Conservation (phyloP, 2,329 filamentous ascomycete genomes). For the Nothomitra cinnamomea region DNA sequence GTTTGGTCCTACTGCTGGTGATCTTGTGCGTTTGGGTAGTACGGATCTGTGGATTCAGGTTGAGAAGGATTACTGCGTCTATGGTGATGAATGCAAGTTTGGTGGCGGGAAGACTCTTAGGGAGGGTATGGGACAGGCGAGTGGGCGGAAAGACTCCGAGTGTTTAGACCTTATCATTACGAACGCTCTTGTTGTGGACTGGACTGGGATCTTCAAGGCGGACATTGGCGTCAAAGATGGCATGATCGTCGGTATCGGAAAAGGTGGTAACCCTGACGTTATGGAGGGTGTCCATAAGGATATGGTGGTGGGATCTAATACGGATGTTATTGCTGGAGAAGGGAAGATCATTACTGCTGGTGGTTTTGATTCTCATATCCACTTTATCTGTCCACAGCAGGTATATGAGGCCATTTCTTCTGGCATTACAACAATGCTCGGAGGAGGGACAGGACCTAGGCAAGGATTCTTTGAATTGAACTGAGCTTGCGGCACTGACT, state of each 20-base stretch:
- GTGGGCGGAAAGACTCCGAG: conserved; percentile 53
- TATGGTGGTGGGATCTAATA: conserved; percentile 73
- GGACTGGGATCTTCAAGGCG: conserved; percentile 86
- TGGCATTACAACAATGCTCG: conserved; percentile 79
- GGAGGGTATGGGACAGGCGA: conserved; percentile 91
- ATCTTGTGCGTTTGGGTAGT: conserved; percentile 61
- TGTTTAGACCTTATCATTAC: conserved; percentile 72
- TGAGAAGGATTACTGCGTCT: conserved; percentile 67
- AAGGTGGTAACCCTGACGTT: conserved; percentile 91
- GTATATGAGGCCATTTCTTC: conserved; percentile 66
- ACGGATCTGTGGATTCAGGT: conserved; percentile 86
- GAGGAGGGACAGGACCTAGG: conserved; percentile 85
- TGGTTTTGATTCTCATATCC: conserved; percentile 78
- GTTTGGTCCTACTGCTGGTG: conserved; percentile 86
- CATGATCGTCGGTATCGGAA: conserved; percentile 74
- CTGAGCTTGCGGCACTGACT: neutral
- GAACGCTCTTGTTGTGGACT: conserved; percentile 82
- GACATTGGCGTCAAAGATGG: conserved; percentile 89
- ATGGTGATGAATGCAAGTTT: conserved; percentile 91
- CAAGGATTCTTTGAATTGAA: conserved; percentile 19
- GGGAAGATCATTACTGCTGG: conserved; percentile 82
- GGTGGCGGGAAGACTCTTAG: conserved; percentile 86
- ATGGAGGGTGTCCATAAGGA: conserved; percentile 72
- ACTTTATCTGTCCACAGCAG: conserved; percentile 92
- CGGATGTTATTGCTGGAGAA: conserved; percentile 83